phyloP scores from a whole-genome alignment of 352 stramenopile species.

The Globisporangium polare region DNA sequence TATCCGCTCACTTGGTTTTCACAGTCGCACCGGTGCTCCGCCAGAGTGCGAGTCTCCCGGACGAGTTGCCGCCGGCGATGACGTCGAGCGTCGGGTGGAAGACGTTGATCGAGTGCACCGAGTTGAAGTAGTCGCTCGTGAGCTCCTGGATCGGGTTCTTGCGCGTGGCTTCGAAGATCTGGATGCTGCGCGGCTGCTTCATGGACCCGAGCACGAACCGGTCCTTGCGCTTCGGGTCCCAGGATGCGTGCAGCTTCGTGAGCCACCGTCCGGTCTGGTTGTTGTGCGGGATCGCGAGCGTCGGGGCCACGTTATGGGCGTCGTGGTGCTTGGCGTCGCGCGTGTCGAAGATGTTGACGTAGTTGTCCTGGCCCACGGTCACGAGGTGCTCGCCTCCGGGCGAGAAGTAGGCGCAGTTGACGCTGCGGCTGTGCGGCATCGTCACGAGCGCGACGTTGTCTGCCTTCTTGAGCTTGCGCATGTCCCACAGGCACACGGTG shows the following conservation, averaged over 20 bases:
- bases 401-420: constrained; percentile 88
- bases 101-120: constrained; percentile 84
- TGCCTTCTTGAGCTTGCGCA: constrained; percentile 41
- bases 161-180: constrained; percentile 73
- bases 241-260: constrained; percentile 79
- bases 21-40: constrained; percentile 16
- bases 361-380: constrained; percentile 81
- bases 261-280: constrained; percentile 86
- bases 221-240: constrained; percentile 70
- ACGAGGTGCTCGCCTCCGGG: constrained; percentile 64
- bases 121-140: constrained; percentile 61
- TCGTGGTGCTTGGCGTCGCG: constrained; percentile 25
- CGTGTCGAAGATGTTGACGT: constrained; percentile 71
- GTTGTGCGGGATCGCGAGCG: constrained; percentile 69
- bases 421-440: constrained; percentile 66
- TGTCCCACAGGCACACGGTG: constrained; percentile 81
- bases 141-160: constrained; percentile 72
- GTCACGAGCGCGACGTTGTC: constrained; percentile 44
- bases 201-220: constrained; percentile 83
- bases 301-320: constrained; percentile 23
- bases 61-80: constrained; percentile 78
- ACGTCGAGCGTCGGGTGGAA: constrained; percentile 75
- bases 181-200: constrained; percentile 72
- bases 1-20: constrained; percentile 21
- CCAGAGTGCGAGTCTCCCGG: constrained; percentile 62